Evolutionary conservation across 75 land plant species (phyloP).

Genomic region (Larix kaempferi): DNA sequence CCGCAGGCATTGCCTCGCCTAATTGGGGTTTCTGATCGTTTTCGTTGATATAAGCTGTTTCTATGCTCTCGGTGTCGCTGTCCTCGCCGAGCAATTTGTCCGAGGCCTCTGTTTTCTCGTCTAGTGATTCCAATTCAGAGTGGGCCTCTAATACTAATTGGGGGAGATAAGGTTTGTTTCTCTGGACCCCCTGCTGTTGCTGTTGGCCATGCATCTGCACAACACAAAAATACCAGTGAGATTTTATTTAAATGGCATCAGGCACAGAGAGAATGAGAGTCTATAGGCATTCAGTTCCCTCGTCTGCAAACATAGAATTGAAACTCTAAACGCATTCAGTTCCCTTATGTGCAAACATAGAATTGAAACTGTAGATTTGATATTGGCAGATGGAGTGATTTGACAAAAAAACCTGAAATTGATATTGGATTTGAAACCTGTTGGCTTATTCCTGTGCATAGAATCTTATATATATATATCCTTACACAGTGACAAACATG

Average conservation of each 20-base stretch:
- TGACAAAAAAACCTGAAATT: too few species aligned
- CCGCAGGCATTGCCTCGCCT: conserved; percentile 5
- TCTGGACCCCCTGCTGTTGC: background rate
- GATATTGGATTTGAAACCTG: too few species aligned
- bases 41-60: conserved; percentile 46
- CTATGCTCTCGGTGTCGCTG: conserved; percentile 54
- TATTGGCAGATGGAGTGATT: too few species aligned
- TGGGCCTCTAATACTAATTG: background rate
- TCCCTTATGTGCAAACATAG: too few species aligned
- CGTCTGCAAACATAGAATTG: too few species aligned
- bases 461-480: too few species aligned
- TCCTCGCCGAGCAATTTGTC: conserved; percentile 3
- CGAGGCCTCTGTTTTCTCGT: background rate
- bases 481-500: too few species aligned
- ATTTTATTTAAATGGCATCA: background rate
- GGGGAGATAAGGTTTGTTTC: background rate
- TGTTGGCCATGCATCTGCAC: conserved; percentile 1
- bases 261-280: too few species aligned
- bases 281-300: too few species aligned
- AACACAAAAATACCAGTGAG: background rate
- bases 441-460: too few species aligned
- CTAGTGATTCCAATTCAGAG: conserved; percentile 3
- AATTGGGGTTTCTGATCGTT: conserved; percentile 1
- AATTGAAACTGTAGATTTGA: too few species aligned
- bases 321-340: too few species aligned